These are phyloP conservation scores for Neoarthrinium moseri DNA, from an alignment of 2,329 filamentous ascomycete species.

Conservation along the genomic window DNA sequence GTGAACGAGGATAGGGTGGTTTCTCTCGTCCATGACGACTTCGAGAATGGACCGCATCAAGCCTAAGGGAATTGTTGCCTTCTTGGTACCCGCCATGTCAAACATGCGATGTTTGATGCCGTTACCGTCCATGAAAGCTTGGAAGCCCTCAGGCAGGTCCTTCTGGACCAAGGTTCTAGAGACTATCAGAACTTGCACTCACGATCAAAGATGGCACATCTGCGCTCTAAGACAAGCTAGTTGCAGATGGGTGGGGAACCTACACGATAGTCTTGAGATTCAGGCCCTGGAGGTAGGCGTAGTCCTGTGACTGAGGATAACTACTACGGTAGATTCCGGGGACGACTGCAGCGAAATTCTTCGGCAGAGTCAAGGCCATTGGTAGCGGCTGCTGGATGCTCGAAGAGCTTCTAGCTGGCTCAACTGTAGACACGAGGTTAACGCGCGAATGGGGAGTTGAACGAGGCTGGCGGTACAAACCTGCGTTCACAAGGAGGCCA, in stretches of 20 bases:
- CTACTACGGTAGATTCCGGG: constrained; percentile 78
- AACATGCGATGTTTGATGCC: constrained; percentile 73
- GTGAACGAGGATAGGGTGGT: constrained; percentile 82
- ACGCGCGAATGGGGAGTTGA: too few species aligned
- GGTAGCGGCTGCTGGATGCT: constrained; percentile 14
- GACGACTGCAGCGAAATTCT: constrained; percentile 76
- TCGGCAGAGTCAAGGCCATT: constrained; percentile 35
- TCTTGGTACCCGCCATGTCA: constrained; percentile 86
- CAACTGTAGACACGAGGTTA: too few species aligned
- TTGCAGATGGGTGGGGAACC: background rate
- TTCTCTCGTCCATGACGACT: constrained; percentile 67
- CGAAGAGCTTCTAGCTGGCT: too few species aligned
- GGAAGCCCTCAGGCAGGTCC: constrained; percentile 52
- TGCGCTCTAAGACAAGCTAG: background rate
- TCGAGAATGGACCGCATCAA: constrained; percentile 71
- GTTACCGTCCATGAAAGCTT: constrained; percentile 62
- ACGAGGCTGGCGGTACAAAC: too few species aligned
- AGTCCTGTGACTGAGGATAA: constrained; percentile 72
- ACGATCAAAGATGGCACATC: too few species aligned
- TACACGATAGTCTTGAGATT: constrained; percentile 73
- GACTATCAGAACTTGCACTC: background rate
- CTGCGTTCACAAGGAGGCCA: too few species aligned
- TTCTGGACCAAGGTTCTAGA: constrained; percentile 58
- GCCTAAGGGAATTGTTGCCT: constrained; percentile 63
- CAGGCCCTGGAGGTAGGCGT: constrained; percentile 65